Percentiles rank a stretch among this genome's conserved stretches.
Evolutionary conservation across 768 basidiomycete species (phyloP).

Genomic region (Polyporus arcularius): DNA sequence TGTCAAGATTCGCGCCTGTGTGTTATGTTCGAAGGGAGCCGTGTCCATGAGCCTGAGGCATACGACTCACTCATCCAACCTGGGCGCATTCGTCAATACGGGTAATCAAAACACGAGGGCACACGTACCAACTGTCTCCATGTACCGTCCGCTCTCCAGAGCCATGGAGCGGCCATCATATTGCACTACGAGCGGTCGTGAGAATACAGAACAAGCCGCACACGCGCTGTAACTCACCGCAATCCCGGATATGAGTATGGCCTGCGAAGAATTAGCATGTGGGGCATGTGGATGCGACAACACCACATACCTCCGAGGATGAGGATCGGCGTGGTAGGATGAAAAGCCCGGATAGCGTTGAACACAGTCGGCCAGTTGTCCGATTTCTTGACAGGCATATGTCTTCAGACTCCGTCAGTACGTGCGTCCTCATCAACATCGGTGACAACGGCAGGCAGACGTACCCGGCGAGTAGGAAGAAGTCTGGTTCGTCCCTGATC

Average conservation of each 20-base stretch:
- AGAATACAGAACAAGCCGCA: background rate
- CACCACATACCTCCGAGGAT: conserved; percentile 66
- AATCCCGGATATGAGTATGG: conserved; percentile 81
- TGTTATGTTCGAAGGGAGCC: no score
- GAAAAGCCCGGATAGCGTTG: conserved; percentile 69
- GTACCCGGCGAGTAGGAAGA: conserved; percentile 75
- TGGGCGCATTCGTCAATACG: background rate
- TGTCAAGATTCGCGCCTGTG: conserved; percentile 50
- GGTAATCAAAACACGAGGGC: background rate
- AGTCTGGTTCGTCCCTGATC: conserved; percentile 78
- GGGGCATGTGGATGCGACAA: no score
- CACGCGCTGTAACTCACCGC: conserved; percentile 43
- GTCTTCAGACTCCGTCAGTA: conserved; percentile 41
- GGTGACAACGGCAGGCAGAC: conserved; percentile 13
- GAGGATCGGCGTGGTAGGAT: conserved; percentile 73
- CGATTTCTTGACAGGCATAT: conserved; percentile 72
- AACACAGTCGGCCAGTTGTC: conserved; percentile 77
- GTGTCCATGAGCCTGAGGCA: no score
- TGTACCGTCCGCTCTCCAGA: conserved; percentile 83
- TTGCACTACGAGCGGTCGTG: conserved; percentile 44
- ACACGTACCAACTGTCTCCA: conserved; percentile 83
- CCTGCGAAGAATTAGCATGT: conserved; percentile 32
- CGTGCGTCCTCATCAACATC: no score
- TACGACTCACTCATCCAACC: conserved; percentile 63
- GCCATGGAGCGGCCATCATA: conserved; percentile 75